Evolutionary conservation across 2,329 filamentous ascomycete genomes (phyloP), one percentile per base, ranked within the genome.

Genomic region (Madurella fahalii): DNA sequence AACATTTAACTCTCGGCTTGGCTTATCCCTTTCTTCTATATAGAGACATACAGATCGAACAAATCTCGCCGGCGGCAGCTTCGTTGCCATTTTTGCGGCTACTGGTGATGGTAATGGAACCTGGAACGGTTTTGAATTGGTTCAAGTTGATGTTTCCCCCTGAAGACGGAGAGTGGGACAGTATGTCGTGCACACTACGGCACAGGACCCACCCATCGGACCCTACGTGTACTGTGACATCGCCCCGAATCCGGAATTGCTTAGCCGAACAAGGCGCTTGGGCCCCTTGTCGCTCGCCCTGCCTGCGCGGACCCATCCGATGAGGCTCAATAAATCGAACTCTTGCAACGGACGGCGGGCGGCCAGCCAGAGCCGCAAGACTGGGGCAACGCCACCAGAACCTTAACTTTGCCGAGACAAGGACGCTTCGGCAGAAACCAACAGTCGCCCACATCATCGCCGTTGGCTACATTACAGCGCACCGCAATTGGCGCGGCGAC

Each of bases 21-120:
- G 40, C 20, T 16, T 12, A 9, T 51, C 25, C n/a, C 9, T 13
- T 16, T 18, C 12, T 51, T 8, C 5, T 32, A 54, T 54, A 15
- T 39, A 31, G 32, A 12, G 18, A 53, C 61, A 46, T 54, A 69
- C 69, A 18, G 67, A 63, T 55, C 62, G 60, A 13, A 71, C 69
- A 51, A 71, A 71, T 47, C 59, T 63, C 40, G 57, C 50, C n/a
- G 67, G 68, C 8, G 59, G 55, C 18, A 71, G 59, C 56, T 68
- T 66, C 17, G 60, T 45, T 16, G 63, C 57, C 67, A 69, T 70
- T 42, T 48, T 64, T 16, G 16, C 40, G 32, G 17, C 42, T 37
- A 9, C 12, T 17, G 4, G 11, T 34, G 3, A 12, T 39, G 9
- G 30, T 32, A 32, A 32, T 32, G 9, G 8, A 31, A 45, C 12